Evolutionary conservation across 768 basidiomycete genomes (phyloP).

Genomic region (Exidia glandulosa): DNA sequence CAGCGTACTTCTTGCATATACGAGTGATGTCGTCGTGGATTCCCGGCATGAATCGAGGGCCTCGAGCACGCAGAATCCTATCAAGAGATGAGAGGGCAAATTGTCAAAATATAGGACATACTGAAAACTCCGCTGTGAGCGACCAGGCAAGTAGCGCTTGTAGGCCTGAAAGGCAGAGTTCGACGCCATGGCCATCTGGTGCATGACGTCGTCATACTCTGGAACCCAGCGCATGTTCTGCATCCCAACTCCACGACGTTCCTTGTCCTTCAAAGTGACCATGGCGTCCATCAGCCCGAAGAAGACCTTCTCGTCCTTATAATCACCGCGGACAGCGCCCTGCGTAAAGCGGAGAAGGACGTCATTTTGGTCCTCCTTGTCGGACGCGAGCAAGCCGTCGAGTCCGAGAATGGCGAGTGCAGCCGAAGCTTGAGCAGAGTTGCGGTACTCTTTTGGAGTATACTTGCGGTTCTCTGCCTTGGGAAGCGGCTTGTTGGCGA

Average conservation of each 20-base stretch:
- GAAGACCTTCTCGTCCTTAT: slow-evolving; percentile 15
- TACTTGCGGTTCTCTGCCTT: slow-evolving; percentile 9
- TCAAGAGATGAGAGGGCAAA: not conserved
- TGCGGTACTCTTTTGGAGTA: slow-evolving; percentile 6
- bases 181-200: slow-evolving; percentile 18
- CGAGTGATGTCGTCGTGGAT: slow-evolving; percentile 15
- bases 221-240: slow-evolving; percentile 25
- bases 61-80: slow-evolving; percentile 7
- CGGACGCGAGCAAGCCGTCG: not conserved
- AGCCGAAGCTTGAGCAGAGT: slow-evolving; percentile 1
- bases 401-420: not conserved
- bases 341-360: slow-evolving; percentile 1
- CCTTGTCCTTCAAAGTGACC: slow-evolving; percentile 13
- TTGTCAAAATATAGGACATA: too few relatives aligned
- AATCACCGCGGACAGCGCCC: slow-evolving; percentile 17
- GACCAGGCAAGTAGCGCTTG: slow-evolving; percentile 10
- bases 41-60: slow-evolving; percentile 14
- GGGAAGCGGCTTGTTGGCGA: not conserved
- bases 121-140: slow-evolving; percentile 11
- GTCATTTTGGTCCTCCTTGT: not conserved
- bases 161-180: slow-evolving; percentile 14
- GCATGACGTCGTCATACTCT: slow-evolving; percentile 18
- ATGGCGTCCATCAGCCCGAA: slow-evolving; percentile 21
- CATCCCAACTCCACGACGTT: slow-evolving; percentile 19
- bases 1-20: slow-evolving; percentile 10